Base-by-base conservation (phyloP, 768 basidiomycete species). In the Mycena sanguinolenta region DNA sequence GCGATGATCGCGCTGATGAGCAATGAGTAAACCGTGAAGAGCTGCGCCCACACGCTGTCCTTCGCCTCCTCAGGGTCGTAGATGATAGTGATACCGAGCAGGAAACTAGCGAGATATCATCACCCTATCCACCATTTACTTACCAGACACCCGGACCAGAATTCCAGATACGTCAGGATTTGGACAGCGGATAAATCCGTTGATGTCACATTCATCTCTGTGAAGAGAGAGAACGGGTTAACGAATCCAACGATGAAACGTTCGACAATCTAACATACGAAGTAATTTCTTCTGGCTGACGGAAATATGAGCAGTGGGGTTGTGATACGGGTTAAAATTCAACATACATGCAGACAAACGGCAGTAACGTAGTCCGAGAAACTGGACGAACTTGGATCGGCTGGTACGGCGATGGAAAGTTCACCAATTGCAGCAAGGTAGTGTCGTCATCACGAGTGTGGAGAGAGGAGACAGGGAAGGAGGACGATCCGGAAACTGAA, bases 111-210 rank as follows among this genome's bases (percentile, higher is more conserved):
- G 17, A 65, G 54, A 30, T 65, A 58, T 6, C 25, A 44, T 17
- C 4, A 57, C 38, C 14, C 39, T 0, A 44, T 1, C 38, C 28
- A 55, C 23, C 2, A 10, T n/a, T n/a, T 30, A 66, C 46, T 3
- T 34, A 67, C 65, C 58, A 21, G 58, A 44, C 19, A 67, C 25
- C 17, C 65, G 58, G 10, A 67, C 65, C 16, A 67, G 65, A 52
- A 67, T 67, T 3, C 65, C 65, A 30, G 65, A 60, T 7, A 67
- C 65, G 52, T 67, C 65, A 0, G 50, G 6, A 59, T 67, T 67
- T 17, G 65, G 65, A 50, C 65, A 67, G 28, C 53, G 30, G 27
- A 25, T 27, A 28, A 49, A 17, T 2, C 46, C 64, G 17, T 23
- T 32, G 44, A 58, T 44, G 3, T 19, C 27, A 32, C 64, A 65